These are phyloP conservation scores for Primulina eburnea DNA, from an alignment of 257 asterid species.

Conservation along the genomic window DNA sequence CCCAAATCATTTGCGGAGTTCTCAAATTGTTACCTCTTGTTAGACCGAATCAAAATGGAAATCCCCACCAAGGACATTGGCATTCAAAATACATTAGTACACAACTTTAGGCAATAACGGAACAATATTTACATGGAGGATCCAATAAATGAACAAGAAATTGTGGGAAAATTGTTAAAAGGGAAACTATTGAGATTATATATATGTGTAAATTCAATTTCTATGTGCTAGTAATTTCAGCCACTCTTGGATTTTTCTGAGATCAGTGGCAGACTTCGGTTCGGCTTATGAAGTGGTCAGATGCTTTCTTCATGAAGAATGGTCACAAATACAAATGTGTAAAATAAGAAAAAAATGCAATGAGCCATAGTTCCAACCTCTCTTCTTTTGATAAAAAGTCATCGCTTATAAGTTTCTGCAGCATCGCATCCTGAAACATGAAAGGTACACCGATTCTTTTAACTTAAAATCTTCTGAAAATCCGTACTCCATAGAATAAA, in stretches of 20 bases:
- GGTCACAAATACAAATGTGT: slow-evolving; percentile 7
- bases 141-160: neutral
- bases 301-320: slow-evolving; percentile 1
- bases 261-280: neutral
- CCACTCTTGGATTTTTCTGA: neutral
- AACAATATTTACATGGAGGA: neutral
- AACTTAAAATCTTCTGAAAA: neutral
- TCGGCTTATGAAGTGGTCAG: neutral
- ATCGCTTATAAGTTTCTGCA: slow-evolving; percentile 70
- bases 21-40: neutral
- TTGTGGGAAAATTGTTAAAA: neutral
- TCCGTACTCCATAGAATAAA: slow-evolving; percentile 1
- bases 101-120: neutral
- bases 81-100: neutral
- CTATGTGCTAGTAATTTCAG: neutral
- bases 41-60: neutral
- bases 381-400: slow-evolving; percentile 73
- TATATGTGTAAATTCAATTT: too few species aligned
- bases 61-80: neutral
- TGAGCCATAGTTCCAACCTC: slow-evolving; percentile 53
- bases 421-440: slow-evolving; percentile 83
- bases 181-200: neutral
- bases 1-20: neutral
- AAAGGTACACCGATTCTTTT: slow-evolving; percentile 19
- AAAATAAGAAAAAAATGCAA: neutral